Conservation (phyloP, 164 flowering plant genomes). For the Taxillus chinensis region DNA sequence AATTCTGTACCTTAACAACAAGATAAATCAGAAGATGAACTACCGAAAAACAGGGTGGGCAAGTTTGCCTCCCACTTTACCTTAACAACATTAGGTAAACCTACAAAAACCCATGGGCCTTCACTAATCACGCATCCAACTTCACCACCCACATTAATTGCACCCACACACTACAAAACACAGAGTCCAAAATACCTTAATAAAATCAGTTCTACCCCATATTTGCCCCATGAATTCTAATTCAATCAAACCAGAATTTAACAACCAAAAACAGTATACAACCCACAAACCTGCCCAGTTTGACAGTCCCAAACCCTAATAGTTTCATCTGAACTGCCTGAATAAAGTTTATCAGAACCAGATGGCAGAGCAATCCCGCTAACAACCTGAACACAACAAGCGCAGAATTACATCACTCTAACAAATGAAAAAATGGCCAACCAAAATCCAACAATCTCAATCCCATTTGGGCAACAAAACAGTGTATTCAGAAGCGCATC, state of each 20-base stretch:
- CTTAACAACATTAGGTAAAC: slow-evolving; percentile 76
- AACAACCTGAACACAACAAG: slow-evolving; percentile 39
- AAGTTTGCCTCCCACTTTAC: slow-evolving; percentile 20
- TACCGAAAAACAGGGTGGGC: background rate
- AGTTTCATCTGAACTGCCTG: slow-evolving; percentile 66
- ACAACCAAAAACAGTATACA: background rate
- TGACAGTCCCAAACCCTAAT: slow-evolving; percentile 78
- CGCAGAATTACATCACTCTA: no score
- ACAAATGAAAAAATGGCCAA: no score
- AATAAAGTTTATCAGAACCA: slow-evolving; percentile 73
- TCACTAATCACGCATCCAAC: slow-evolving; percentile 91
- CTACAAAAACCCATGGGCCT: slow-evolving; percentile 95
- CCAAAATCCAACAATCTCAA: no score
- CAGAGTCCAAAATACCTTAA: slow-evolving; percentile 6
- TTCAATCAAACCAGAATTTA: background rate
- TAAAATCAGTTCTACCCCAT: background rate
- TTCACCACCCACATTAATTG: slow-evolving; percentile 65
- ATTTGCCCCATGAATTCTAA: no score
- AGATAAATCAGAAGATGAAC: background rate
- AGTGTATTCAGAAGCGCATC: background rate
- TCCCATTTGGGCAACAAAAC: background rate
- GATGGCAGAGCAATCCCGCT: slow-evolving; percentile 68
- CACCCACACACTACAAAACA: slow-evolving; percentile 43
- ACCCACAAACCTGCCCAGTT: slow-evolving; percentile 62
- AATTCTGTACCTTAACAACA: no score